Base-by-base conservation (phyloP, 192 early-diverging fungal genomes). In the Gaertneriomyces sp. region DNA sequence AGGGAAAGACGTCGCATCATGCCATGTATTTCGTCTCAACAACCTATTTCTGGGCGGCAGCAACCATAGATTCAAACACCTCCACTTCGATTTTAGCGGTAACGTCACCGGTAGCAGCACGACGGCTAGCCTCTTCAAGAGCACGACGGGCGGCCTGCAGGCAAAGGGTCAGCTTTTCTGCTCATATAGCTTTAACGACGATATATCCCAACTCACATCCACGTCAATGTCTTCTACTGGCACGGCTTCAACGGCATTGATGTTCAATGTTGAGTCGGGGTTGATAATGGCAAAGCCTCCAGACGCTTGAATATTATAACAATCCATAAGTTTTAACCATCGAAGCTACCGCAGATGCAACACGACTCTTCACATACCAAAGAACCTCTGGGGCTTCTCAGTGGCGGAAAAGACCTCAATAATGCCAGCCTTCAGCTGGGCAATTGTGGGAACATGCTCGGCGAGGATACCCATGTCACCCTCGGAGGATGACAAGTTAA, bases 401-500 rank as follows among this genome's bases (percentile, higher is more conserved):
- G 81, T 69, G 70, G 85, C 81, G 58, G 86, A 82, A 59, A 95
- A 80, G 56, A 96, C 77, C 78, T 94, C 92, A 49, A 98, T 66
- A 43, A 93, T 79, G 51, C 92, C 90, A 46, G 94, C 91, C 78
- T 90, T 89, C 49, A 98, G 87, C 85, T 98, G 90, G 75, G 94
- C 92, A 60, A 98, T 90, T 42, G 89, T 91, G n/a, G 94, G 91
- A 44, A 98, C 93, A 86, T 98, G 96, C 82, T 92, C 90, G 64
- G 93, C 93, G 17, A 98, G 86, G 65, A 98, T 90, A 93, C 96
- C 96, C 86, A 98, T 91, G 74, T 95, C 93, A 57, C 96, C 96
- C 19, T 91, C 91, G 45, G 88, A 87, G 17, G 93, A 90, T 39
- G 91, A 83, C 68, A 98, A 76, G 82, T 98, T 96, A 64, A 98